Base-by-base conservation (phyloP, 257 asterid genomes). In the Solanum pinnatisectum region DNA sequence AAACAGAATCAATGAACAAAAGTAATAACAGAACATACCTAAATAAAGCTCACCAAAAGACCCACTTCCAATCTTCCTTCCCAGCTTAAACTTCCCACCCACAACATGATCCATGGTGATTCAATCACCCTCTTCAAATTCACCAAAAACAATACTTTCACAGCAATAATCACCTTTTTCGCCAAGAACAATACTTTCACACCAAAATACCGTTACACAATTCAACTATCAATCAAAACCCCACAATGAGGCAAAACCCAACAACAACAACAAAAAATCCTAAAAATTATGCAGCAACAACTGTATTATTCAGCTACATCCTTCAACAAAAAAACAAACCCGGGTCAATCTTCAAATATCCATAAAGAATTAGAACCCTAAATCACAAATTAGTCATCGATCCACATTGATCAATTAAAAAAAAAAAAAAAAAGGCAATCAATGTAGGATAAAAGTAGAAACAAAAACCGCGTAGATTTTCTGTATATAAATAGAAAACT, bases 61-160 rank as follows among this genome's bases (percentile, higher is more conserved):
- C 87, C 99, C 99, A 90, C 98, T 91, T 87, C 98, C 98, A 92
- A 96, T 96, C 93, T 96, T 96, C 92, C 98, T 95, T 86, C 98
- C 98, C 90, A 95, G 94, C 96, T 94, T 96, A 93, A 94, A 96
- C 89, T 95, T 96, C 18, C 98, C 98, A 90, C 98, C 98, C 81
- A 96, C 98, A 77, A 93, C 94, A 86, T 93, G 96, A 92, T 94
- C 98, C 98, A 96, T 95, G 88, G 84, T 86, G 87, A 90, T 49
- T 32, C 70, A 86, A 82, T 46, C 44, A 77, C 23, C 56, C 23
- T 39, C 71, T 73, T 49, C 84, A 30, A 74, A 72, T 25, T 71
- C 36, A 71, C 46, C 70, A 73, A 32, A 63, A 63, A 35, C 6
- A 37, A 52, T 4, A 35, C 33, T 73, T 74, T n/a, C 87, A 86